These are phyloP conservation scores for Monilinia fructigena DNA, from an alignment of 2,329 filamentous ascomycete genomes.

Conservation along the genomic window DNA sequence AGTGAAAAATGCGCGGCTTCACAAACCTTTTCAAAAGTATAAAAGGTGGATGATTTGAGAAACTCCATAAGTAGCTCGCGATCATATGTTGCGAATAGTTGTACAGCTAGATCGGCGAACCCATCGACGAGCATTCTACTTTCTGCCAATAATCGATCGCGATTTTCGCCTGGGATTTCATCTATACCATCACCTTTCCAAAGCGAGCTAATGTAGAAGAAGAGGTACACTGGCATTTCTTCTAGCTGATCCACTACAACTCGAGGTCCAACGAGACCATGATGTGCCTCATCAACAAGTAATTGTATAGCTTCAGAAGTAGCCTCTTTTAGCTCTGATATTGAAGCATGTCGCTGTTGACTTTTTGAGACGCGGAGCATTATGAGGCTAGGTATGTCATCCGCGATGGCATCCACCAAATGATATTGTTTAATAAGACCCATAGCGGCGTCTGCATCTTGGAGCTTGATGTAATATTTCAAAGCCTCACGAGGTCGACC, in stretches of 20 bases:
- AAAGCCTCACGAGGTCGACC: constrained; percentile 82
- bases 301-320: constrained; percentile 82
- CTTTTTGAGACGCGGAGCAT: constrained; percentile 77
- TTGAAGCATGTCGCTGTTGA: constrained; percentile 62
- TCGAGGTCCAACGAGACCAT: constrained; percentile 76
- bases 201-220: constrained; percentile 84
- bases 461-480: constrained; percentile 82
- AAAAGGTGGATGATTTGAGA: constrained; percentile 78
- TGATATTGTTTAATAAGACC: constrained; percentile 81
- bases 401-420: constrained; percentile 81
- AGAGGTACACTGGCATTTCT: constrained; percentile 71
- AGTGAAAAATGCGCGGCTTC: neutral
- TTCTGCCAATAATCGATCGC: constrained; percentile 57
- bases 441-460: constrained; percentile 90
- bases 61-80: constrained; percentile 81
- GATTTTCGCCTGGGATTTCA: constrained; percentile 53
- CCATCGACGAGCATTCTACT: constrained; percentile 72
- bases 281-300: constrained; percentile 86
- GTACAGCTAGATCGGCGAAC: constrained; percentile 83
- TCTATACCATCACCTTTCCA: constrained; percentile 73
- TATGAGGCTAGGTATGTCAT: constrained; percentile 88
- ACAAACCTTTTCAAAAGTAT: constrained; percentile 73
- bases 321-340: constrained; percentile 71
- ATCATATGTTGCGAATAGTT: constrained; percentile 83
- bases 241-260: constrained; percentile 78